Conservation (phyloP, 2,329 filamentous ascomycete genomes). For the Drechslerella stenobrocha region DNA sequence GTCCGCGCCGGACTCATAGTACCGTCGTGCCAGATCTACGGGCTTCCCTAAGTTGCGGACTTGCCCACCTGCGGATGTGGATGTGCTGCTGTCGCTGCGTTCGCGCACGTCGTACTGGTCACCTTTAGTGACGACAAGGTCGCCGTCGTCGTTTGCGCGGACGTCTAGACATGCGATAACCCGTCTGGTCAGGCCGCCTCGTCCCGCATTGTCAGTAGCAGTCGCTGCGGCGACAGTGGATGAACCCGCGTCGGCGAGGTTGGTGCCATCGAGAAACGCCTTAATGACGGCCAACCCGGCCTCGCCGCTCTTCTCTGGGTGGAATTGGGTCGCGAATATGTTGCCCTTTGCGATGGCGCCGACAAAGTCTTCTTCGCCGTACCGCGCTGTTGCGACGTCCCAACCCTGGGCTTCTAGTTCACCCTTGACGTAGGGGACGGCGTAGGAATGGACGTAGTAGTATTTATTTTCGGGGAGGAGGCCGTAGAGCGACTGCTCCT, state of each 20-base stretch:
- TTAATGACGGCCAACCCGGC: conserved; percentile 82
- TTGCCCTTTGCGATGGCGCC: conserved; percentile 85
- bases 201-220: conserved; percentile 50
- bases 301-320: conserved; percentile 93
- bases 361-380: conserved; percentile 86
- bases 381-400: conserved; percentile 86
- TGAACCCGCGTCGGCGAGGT: conserved; percentile 40
- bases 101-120: conserved; percentile 98
- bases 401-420: conserved; percentile 72
- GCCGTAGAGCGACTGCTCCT: conserved; percentile 70
- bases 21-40: conserved; percentile 87
- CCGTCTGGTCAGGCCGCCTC: conserved; percentile 80
- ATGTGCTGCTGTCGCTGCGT: conserved; percentile 65
- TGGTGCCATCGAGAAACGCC: conserved; percentile 77
- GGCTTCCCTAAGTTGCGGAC: conserved; percentile 96
- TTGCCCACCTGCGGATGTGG: conserved; percentile 56
- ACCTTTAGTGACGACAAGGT: conserved; percentile 96
- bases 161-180: conserved; percentile 97
- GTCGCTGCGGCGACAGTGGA: conserved; percentile 35
- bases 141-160: conserved; percentile 87
- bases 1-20: conserved; percentile 95
- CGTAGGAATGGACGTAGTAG: conserved; percentile 98
- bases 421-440: conserved; percentile 74
- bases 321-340: conserved; percentile 90
- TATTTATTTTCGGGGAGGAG: conserved; percentile 84